Evolutionary conservation across 345 rosid genomes (phyloP), one percentile per base, ranked within the genome.

Genomic region (Melaleuca quinquenervia): DNA sequence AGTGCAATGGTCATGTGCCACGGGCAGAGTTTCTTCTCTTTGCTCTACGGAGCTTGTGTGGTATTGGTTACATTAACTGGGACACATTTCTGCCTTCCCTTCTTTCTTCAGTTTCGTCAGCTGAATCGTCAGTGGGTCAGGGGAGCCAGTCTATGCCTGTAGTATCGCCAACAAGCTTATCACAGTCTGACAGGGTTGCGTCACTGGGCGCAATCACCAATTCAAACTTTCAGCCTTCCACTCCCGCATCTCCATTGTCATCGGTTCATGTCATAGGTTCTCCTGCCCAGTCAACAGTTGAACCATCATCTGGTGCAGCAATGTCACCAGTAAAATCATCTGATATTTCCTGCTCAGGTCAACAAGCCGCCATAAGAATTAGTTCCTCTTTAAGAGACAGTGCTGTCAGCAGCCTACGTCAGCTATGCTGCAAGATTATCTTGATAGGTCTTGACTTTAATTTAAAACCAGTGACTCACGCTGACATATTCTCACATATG

Each of bases 21-120:
- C 89, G 96, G 54, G 96, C 99, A 14, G 99, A 96, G 82, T 97
- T 97, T 90, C 94, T 97, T 84, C 98, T 97, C 84, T 97, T 96
- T 93, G 94, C 98, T 53, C 88, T 96, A 82, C 95, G 94, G 89
- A 93, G 93, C 86, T 92, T 97, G 88, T 93, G 94, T 85, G 87
- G 91, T 51, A 92, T 93, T 54, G 94, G 96, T 52, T 95, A 91
- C 92, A 91, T 97, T 86, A 97, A 94, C 85, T 97, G 99, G 98
- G 99, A 97, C 88, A 93, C 93, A 45, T 92, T 95, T 85, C 89
- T 97, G 87, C 98, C 96, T 0, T 89, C 95, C 32, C 98, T 97
- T 89, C 95, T 97, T 85, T 92, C 98, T 85, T 94, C 98, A 6
- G 94, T 95, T 86, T 94, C 96, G 4, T 92, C 97, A 53, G 91